These are phyloP conservation scores for Bonia amplexicaulis DNA, from an alignment of 176 grass and related monocot genomes.

Conservation along the genomic window DNA sequence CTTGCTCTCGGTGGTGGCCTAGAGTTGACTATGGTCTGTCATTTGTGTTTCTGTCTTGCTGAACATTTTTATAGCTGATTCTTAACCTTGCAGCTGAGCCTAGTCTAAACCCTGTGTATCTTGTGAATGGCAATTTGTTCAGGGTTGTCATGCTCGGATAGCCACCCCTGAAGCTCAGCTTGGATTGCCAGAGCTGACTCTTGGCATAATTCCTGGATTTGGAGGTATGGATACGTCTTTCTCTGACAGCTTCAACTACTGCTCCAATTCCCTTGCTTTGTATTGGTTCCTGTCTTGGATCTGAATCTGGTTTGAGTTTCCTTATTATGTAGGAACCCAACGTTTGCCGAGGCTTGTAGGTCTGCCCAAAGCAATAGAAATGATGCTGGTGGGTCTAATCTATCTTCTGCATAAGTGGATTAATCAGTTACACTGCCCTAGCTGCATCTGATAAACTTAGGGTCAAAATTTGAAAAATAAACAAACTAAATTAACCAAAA, in stretches of 20 bases:
- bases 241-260: neutral
- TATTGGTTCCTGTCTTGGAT: neutral
- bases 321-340: slow-evolving; percentile 65
- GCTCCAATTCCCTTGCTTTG: slow-evolving; percentile 2
- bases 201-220: slow-evolving; percentile 94
- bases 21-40: slow-evolving; percentile 70
- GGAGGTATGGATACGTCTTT: slow-evolving; percentile 56
- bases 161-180: slow-evolving; percentile 95
- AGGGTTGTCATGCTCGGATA: slow-evolving; percentile 97
- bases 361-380: slow-evolving; percentile 87
- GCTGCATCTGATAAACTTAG: neutral
- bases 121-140: neutral
- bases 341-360: slow-evolving; percentile 96
- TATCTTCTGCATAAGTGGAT: slow-evolving; percentile 12
- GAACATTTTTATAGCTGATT: neutral
- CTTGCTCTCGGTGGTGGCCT: slow-evolving; percentile 97
- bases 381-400: slow-evolving; percentile 82
- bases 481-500: neutral
- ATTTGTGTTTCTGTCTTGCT: slow-evolving; percentile 21
- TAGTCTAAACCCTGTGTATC: slow-evolving; percentile 2
- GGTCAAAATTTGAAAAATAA: neutral
- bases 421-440: neutral
- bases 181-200: slow-evolving; percentile 91
- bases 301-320: slow-evolving; percentile 6
- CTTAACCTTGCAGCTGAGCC: neutral